phyloP scores from a whole-genome alignment of 805 yeast species.

The Jamesozyma jinghongensis region DNA sequence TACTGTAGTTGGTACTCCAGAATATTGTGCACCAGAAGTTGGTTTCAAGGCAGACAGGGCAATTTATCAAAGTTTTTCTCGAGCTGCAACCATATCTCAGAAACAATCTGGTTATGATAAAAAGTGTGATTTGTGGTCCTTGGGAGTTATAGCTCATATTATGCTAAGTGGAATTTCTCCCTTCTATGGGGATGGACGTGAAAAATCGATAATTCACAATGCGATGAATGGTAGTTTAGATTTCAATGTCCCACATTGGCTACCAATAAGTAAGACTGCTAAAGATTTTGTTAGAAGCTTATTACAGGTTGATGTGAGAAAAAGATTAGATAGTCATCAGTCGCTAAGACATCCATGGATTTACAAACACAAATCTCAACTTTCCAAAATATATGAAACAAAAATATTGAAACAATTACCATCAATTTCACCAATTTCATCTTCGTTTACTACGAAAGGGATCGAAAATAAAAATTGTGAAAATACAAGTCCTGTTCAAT shows the following conservation, averaged over 20 bases:
- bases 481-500: not conserved
- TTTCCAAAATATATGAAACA: conserved; percentile 32
- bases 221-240: conserved; percentile 36
- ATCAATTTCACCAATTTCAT: not conserved
- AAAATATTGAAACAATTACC: conserved; percentile 13
- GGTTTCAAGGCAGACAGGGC: conserved; percentile 34
- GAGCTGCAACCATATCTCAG: conserved; percentile 21
- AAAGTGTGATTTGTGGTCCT: conserved; percentile 63
- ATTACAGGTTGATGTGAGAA: conserved; percentile 31
- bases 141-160: conserved; percentile 53
- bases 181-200: conserved; percentile 42
- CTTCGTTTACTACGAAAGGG: not conserved
- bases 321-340: conserved; percentile 32
- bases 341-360: conserved; percentile 45
- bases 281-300: conserved; percentile 38
- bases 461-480: not conserved
- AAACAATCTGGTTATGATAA: conserved; percentile 37
- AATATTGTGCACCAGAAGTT: conserved; percentile 66
- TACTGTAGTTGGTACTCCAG: conserved; percentile 55
- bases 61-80: conserved; percentile 21
- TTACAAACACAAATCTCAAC: conserved; percentile 29
- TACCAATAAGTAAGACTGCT: conserved; percentile 32
- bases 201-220: conserved; percentile 33
- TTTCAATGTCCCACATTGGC: conserved; percentile 37
- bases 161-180: conserved; percentile 58